Base-by-base conservation (phyloP, 768 basidiomycete species). In the Tulasnella sp. region DNA sequence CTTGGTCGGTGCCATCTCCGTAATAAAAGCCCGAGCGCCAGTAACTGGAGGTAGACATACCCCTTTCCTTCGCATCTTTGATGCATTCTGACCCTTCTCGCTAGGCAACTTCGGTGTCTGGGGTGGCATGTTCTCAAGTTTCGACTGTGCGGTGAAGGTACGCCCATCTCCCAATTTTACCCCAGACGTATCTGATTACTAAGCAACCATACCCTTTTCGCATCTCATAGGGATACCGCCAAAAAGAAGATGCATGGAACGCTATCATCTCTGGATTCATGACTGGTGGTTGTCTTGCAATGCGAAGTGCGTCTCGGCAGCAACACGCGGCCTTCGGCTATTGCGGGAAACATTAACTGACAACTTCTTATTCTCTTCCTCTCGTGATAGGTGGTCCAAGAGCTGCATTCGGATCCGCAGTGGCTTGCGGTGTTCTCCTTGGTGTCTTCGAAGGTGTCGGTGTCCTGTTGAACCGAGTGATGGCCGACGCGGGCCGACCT, bases 201-300 rank as follows among this genome's bases (percentile, higher is more conserved):
- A 22, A 52, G 12, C 14, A n/a, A 39, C 63, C 8, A 71, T 63
- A 19, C 7, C 52, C 29, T 72, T 22, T 19, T 37, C 37, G 19
- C 29, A 71, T 44, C 17, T 3, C 37, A 32, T 64, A 72, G 70
- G 93, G 94, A 16, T 93, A 88, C 84, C 86, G 95, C 79, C 94
- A 97, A 83, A 97, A 98, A 80, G 95, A 97, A 81, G 95, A 97
- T 80, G 92, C 96, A 67, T 99, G 95, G 95, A 99, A 99, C 79
- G 95, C 95, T 47, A 98, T 99, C 77, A 90, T 97, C 67, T 94
- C 95, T 32, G 97, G 97, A 62, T 99, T 99, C 83, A 87, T 97
- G 89, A 98, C 97, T 11, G 97, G 97, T 81, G 97, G 97, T 71
- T 95, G 92, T 80, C 82, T 98, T 69, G 97, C 96, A 72, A 86